A percentile compares a stretch with the other conserved stretches of the same genome.
phyloP scores from a whole-genome alignment of 192 early-diverging fungal genomes.

The Coemansia sp. region DNA sequence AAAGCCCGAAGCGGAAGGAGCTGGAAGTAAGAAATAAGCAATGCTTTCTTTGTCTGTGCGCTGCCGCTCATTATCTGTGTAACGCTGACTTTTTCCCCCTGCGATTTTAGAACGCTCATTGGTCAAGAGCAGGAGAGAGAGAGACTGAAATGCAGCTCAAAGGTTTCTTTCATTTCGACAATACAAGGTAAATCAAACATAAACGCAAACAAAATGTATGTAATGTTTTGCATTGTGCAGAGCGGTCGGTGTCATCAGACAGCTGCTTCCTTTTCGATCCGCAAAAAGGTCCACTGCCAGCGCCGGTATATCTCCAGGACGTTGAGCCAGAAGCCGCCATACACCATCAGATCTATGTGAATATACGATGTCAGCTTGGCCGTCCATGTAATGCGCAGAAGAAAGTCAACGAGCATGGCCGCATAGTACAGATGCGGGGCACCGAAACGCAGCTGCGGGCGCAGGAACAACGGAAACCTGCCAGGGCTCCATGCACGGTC shows the following conservation, averaged over 20 bases:
- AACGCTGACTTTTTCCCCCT: not conserved
- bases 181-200: not conserved
- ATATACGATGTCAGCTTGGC: conserved; percentile 69
- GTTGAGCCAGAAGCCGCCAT: conserved; percentile 76
- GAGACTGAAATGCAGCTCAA: not conserved
- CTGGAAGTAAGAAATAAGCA: too few species aligned
- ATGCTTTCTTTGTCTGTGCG: not conserved
- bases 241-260: not conserved
- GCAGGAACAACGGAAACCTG: conserved; percentile 52
- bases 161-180: not conserved
- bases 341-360: conserved; percentile 65
- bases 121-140: not conserved
- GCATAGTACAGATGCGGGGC: conserved; percentile 68
- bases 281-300: conserved; percentile 95
- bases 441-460: conserved; percentile 69
- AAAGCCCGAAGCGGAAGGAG: too few species aligned
- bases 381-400: conserved; percentile 86
- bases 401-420: conserved; percentile 77
- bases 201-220: not conserved
- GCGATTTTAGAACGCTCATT: not conserved
- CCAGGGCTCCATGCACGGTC: not conserved
- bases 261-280: conserved; percentile 68
- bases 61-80: not conserved
- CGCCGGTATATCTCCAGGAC: conserved; percentile 79
- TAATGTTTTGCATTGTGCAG: not conserved